Evolutionary conservation across 805 yeast genomes (phyloP).

Genomic region (Kodamaea sagamina): DNA sequence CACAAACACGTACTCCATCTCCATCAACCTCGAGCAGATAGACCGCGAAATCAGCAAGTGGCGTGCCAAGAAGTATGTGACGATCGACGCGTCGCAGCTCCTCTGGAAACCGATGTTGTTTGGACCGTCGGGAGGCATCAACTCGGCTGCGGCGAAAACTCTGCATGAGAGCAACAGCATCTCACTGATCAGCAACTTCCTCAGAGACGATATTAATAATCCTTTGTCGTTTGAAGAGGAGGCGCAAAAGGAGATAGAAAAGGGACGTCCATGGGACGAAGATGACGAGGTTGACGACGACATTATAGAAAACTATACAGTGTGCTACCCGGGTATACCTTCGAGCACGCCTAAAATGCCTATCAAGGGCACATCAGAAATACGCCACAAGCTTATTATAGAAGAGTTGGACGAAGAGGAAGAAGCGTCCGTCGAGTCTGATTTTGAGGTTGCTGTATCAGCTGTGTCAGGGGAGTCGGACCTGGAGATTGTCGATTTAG

Average conservation of each 20-base stretch:
- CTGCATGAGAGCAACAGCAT: constrained; percentile 44
- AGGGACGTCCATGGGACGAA: constrained; percentile 17
- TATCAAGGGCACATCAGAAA: background rate
- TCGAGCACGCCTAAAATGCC: background rate
- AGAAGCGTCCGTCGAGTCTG: constrained; percentile 1
- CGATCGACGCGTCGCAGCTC: constrained; percentile 53
- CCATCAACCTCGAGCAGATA: constrained; percentile 49
- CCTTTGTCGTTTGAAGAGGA: constrained; percentile 60
- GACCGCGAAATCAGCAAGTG: constrained; percentile 47
- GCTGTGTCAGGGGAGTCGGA: background rate
- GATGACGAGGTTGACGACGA: constrained; percentile 9
- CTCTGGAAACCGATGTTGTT: constrained; percentile 83
- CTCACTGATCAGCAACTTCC: constrained; percentile 56
- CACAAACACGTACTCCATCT: constrained; percentile 53
- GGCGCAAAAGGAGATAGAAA: constrained; percentile 49
- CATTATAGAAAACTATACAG: constrained; percentile 27
- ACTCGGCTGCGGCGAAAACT: constrained; percentile 51
- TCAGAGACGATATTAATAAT: constrained; percentile 70
- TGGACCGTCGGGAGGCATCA: constrained; percentile 86
- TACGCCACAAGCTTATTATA: background rate
- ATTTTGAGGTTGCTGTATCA: constrained; percentile 1
- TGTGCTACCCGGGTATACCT: constrained; percentile 40
- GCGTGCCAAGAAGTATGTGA: constrained; percentile 54
- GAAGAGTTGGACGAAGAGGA: constrained; percentile 6
- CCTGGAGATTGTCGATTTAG: background rate